These are phyloP conservation scores for Magnusiomyces paraingens DNA, from an alignment of 1,139 yeast species.

Conservation along the genomic window DNA sequence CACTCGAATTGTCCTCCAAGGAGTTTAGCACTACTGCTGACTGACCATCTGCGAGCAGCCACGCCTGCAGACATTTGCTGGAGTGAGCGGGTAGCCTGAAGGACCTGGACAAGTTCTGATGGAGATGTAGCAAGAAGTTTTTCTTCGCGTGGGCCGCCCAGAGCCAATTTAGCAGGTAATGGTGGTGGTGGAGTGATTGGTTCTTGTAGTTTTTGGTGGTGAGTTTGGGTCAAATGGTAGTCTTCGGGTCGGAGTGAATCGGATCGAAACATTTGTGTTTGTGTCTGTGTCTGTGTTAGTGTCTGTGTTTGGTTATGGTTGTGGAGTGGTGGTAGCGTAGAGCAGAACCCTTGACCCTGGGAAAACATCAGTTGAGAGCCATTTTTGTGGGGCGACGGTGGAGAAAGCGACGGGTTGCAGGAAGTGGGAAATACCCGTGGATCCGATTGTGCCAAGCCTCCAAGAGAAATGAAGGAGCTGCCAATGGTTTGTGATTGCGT, in stretches of 20 bases:
- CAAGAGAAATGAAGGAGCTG: no score
- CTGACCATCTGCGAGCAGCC: slow-evolving; percentile 34
- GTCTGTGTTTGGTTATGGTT: no score
- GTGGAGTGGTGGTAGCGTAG: slow-evolving; percentile 9
- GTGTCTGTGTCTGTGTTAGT: no score
- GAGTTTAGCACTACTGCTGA: slow-evolving; percentile 5
- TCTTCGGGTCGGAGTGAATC: slow-evolving; percentile 1
- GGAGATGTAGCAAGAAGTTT: slow-evolving; percentile 26
- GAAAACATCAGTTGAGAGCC: no score
- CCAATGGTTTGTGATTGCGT: no score
- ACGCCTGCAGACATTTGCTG: slow-evolving; percentile 37
- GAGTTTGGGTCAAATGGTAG: slow-evolving; percentile 11
- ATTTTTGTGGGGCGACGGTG: not conserved
- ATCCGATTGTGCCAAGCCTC: no score
- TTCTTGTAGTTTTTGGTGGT: slow-evolving; percentile 12
- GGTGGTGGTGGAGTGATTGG: slow-evolving; percentile 25
- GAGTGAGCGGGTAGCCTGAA: slow-evolving; percentile 38
- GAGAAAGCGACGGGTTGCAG: not conserved
- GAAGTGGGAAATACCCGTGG: not conserved
- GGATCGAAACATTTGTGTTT: not conserved
- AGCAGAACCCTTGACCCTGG: not conserved
- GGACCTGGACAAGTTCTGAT: slow-evolving; percentile 33
- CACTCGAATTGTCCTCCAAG: slow-evolving; percentile 35
- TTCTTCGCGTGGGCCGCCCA: slow-evolving; percentile 28
- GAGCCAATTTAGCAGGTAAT: slow-evolving; percentile 22